phyloP scores from a whole-genome alignment of 805 yeast species.

The Schizosaccharomyces cryophilus region DNA sequence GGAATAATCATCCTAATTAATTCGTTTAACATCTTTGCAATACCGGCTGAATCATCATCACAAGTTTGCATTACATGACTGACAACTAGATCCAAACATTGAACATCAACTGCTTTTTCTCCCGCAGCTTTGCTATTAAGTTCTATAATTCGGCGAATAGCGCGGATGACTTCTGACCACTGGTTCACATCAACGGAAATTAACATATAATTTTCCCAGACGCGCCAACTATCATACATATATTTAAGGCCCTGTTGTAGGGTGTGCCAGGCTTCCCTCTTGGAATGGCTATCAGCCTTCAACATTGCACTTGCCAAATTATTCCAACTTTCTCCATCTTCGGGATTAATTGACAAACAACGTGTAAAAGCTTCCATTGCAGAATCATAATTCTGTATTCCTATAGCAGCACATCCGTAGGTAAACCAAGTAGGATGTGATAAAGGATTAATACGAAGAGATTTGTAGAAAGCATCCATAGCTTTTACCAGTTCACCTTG shows the following conservation, averaged over 20 bases:
- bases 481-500: constrained; percentile 27
- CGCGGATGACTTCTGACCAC: constrained; percentile 71
- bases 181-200: constrained; percentile 64
- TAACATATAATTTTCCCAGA: constrained; percentile 66
- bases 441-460: constrained; percentile 47
- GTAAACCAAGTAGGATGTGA: constrained; percentile 69
- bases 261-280: constrained; percentile 56
- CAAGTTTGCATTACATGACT: constrained; percentile 17
- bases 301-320: constrained; percentile 65
- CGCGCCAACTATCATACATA: constrained; percentile 52
- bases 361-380: constrained; percentile 85
- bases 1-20: constrained; percentile 49
- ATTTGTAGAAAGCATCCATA: constrained; percentile 46
- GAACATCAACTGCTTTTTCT: constrained; percentile 46
- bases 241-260: constrained; percentile 48
- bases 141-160: constrained; percentile 38
- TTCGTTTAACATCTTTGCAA: constrained; percentile 44
- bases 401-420: constrained; percentile 77
- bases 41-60: constrained; percentile 18
- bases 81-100: constrained; percentile 55
- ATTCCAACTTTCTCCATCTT: constrained; percentile 69
- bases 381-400: constrained; percentile 37
- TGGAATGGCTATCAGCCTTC: neutral
- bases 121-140: constrained; percentile 31
- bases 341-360: constrained; percentile 65